phyloP scores from a whole-genome alignment of 2,329 filamentous ascomycete genomes.

The Nothomitra cinnamomea region DNA sequence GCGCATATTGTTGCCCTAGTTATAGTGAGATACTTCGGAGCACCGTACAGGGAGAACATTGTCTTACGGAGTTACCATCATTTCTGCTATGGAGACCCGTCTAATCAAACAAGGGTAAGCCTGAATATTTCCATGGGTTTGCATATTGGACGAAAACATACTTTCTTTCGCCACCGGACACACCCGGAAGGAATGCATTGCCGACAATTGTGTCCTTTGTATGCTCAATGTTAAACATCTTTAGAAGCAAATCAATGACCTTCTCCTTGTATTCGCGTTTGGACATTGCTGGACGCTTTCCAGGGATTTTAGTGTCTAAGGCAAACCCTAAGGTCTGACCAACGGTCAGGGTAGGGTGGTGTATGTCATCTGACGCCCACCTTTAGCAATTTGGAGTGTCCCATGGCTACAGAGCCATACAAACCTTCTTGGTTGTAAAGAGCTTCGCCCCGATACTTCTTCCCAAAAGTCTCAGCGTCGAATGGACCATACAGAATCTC shows the following conservation, averaged over 20 bases:
- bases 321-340: slow-evolving; percentile 78
- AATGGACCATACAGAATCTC: slow-evolving; percentile 34
- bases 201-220: slow-evolving; percentile 74
- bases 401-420: too few species aligned
- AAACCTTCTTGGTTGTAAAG: neutral
- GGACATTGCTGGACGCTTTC: slow-evolving; percentile 57
- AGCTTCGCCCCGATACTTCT: neutral
- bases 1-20: slow-evolving; percentile 54
- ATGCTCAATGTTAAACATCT: slow-evolving; percentile 91
- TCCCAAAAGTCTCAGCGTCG: neutral
- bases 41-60: neutral
- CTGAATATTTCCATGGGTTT: too few species aligned
- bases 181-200: slow-evolving; percentile 61
- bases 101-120: too few species aligned
- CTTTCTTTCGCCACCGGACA: slow-evolving; percentile 65
- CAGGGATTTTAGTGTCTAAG: slow-evolving; percentile 67
- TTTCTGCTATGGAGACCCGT: slow-evolving; percentile 60
- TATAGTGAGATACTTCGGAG: slow-evolving; percentile 16
- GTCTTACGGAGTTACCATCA: slow-evolving; percentile 33
- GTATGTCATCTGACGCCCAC: slow-evolving; percentile 54
- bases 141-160: slow-evolving; percentile 20
- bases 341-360: slow-evolving; percentile 72
- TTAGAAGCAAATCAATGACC: slow-evolving; percentile 56
- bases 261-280: slow-evolving; percentile 60
- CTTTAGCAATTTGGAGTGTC: too few species aligned